Base-by-base conservation (phyloP, 352 stramenopile genomes). In the Pythium rishiriense region DNA sequence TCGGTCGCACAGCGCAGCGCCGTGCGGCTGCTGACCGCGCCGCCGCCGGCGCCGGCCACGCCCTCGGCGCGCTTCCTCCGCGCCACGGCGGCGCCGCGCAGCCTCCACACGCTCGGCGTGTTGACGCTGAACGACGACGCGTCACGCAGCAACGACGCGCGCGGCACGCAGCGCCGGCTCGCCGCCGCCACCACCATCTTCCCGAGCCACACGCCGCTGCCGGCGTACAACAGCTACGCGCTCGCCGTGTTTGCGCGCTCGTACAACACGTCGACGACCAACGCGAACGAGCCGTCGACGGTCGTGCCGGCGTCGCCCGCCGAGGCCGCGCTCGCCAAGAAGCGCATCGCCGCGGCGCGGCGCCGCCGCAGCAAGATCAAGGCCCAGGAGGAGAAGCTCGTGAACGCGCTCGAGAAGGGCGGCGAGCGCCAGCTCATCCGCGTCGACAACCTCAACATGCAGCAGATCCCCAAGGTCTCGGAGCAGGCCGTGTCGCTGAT, bases 331-430 rank as follows among this genome's bases (percentile, higher is more conserved):
- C 81, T 78, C 4, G 69, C 78, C 8, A 93, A 93, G 72, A 93
- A 93, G 78, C 88, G 88, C 60, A 81, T 93, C 62, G 81, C 81
- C 24, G 84, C 84, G 1, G 81, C 81, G 1, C 67, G 84, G 47
- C 81, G 84, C 14, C 79, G 81, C 21, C 81, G 84, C 48, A 90
- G 79, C 60, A 93, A 91, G 75, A 90, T 91, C 73, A 85, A 86
- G 62, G 81, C 86, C 1, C 81, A 88, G 68, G 83, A 94, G 64
- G 74, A 91, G 60, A 90, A 82, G 60, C 79, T 94, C 31, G 83
- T 91, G 70, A 85, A 73, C 9, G 85, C 83, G 28, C 68, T 94
- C 35, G 83, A 90, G 54, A 94, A 90, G 58, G 85, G 83, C 51
- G 85, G 85, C 35, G 81, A 91, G 71, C 85, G 81, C 10, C 79